These are phyloP conservation scores for Neurospora sp. DNA, from an alignment of 495 filamentous ascomycete species.

Conservation along the genomic window DNA sequence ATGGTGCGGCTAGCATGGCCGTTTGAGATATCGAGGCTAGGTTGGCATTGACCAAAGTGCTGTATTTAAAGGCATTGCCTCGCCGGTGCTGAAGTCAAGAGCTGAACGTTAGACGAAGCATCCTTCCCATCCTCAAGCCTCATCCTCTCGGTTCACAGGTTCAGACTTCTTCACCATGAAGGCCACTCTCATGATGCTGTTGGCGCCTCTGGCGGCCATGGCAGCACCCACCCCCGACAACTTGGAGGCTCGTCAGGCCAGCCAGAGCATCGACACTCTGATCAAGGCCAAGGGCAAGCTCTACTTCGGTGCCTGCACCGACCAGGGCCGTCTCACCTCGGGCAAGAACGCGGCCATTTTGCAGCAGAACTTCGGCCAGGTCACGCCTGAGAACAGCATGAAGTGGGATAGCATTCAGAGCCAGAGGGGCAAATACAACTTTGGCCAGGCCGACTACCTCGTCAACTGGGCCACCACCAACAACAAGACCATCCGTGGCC, in stretches of 20 bases:
- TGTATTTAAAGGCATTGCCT: neutral
- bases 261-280: slow-evolving; percentile 40
- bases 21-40: neutral
- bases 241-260: slow-evolving; percentile 28
- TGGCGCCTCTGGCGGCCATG: slow-evolving; percentile 26
- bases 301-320: slow-evolving; percentile 49
- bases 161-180: slow-evolving; percentile 25
- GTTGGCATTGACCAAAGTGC: neutral
- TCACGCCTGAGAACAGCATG: slow-evolving; percentile 62
- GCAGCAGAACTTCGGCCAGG: slow-evolving; percentile 49
- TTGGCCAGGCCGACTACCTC: slow-evolving; percentile 42
- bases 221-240: slow-evolving; percentile 23
- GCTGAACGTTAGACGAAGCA: neutral
- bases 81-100: neutral
- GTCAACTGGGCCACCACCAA: slow-evolving; percentile 50
- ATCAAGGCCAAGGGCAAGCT: slow-evolving; percentile 52
- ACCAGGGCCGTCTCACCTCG: slow-evolving; percentile 40
- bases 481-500: slow-evolving; percentile 50
- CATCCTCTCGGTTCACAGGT: neutral
- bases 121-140: neutral
- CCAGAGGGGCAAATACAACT: slow-evolving; percentile 40
- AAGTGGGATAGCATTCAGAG: slow-evolving; percentile 49
- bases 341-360: slow-evolving; percentile 47
- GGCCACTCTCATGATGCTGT: slow-evolving; percentile 25
- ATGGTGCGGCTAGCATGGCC: neutral